Evolutionary conservation across 2,329 filamentous ascomycete species (phyloP).

Genomic region (Apiospora aurea): DNA sequence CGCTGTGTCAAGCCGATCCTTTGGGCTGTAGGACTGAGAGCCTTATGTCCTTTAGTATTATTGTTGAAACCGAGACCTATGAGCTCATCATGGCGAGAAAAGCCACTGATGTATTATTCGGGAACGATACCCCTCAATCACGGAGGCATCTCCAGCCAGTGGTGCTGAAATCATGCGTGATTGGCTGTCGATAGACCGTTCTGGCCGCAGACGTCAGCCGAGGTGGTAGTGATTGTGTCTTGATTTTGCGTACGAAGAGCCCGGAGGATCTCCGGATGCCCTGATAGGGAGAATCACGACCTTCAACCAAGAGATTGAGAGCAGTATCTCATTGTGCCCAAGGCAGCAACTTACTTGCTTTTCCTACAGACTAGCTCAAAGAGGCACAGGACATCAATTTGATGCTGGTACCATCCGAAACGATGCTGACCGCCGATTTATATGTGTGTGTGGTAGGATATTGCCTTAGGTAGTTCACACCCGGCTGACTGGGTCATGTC

Average conservation of each 20-base stretch:
- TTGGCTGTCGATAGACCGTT: slow-evolving; percentile 13
- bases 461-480: neutral
- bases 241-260: neutral
- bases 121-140: neutral
- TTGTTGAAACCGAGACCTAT: neutral
- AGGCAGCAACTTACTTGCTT: neutral
- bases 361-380: slow-evolving; percentile 5
- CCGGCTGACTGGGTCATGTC: slow-evolving; percentile 13
- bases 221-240: slow-evolving; percentile 2
- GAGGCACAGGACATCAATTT: neutral
- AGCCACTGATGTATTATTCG: neutral
- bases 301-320: neutral
- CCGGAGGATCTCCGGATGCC: neutral
- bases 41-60: neutral
- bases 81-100: neutral
- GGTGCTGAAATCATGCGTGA: neutral
- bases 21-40: neutral
- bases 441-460: neutral
- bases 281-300: neutral
- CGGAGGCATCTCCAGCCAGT: neutral
- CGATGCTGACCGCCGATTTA: slow-evolving; percentile 8
- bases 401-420: slow-evolving; percentile 3
- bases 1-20: neutral
- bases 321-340: neutral
- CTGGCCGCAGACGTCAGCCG: slow-evolving; percentile 4